Evolutionary conservation across 1,284 basidiomycete species (phyloP).

Genomic region (Puccinia triticina): DNA sequence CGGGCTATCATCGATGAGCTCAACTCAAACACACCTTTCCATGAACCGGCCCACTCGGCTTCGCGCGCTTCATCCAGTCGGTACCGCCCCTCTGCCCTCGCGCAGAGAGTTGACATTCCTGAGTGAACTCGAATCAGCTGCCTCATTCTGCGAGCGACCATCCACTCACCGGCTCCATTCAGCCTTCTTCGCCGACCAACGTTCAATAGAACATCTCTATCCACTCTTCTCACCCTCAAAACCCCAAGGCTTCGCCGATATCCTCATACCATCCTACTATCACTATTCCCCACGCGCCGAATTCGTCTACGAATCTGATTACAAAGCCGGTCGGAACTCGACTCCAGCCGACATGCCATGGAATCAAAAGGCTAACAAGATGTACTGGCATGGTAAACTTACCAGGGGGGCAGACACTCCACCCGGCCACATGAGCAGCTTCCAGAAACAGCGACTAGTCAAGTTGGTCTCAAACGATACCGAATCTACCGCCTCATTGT

Average conservation of each 20-base stretch:
- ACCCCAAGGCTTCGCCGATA: slow-evolving; percentile 78
- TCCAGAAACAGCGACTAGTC: slow-evolving; percentile 80
- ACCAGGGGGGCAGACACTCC: slow-evolving; percentile 88
- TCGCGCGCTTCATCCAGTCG: slow-evolving; percentile 58
- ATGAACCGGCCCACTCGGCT: slow-evolving; percentile 58
- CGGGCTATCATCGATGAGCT: slow-evolving; percentile 61
- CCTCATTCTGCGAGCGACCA: slow-evolving; percentile 78
- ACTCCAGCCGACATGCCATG: slow-evolving; percentile 66
- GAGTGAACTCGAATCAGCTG: slow-evolving; percentile 66
- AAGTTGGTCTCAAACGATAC: slow-evolving; percentile 54
- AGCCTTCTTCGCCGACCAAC: slow-evolving; percentile 93
- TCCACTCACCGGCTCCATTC: slow-evolving; percentile 83
- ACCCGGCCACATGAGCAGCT: slow-evolving; percentile 76
- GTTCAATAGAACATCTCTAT: slow-evolving; percentile 79
- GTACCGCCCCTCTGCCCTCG: slow-evolving; percentile 65
- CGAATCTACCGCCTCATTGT: slow-evolving; percentile 25
- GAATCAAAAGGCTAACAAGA: slow-evolving; percentile 71
- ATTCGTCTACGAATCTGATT: slow-evolving; percentile 88
- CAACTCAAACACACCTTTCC: slow-evolving; percentile 61
- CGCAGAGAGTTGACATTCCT: slow-evolving; percentile 61
- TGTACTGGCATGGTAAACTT: slow-evolving; percentile 86
- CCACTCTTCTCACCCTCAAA: slow-evolving; percentile 89
- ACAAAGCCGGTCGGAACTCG: slow-evolving; percentile 54
- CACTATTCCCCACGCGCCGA: slow-evolving; percentile 79
- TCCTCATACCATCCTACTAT: slow-evolving; percentile 89